Evolutionary conservation across 768 basidiomycete species (phyloP).

Genomic region (Xerocomus spinulosus): DNA sequence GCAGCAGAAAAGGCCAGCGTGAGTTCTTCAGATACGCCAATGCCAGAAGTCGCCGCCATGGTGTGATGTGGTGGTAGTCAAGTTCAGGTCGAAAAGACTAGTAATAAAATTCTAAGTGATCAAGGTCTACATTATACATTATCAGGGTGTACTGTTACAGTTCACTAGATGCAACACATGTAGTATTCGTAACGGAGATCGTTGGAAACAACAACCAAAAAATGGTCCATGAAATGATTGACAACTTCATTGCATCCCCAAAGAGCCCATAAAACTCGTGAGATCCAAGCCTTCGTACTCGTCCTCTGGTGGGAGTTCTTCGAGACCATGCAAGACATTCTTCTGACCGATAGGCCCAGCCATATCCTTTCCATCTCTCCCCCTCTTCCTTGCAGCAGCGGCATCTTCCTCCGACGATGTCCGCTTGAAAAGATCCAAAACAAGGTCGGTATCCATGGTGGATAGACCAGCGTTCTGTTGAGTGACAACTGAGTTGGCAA

Average conservation of each 20-base stretch:
- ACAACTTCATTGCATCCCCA: constrained; percentile 44
- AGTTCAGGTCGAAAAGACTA: too few species aligned
- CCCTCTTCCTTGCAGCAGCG: constrained; percentile 46
- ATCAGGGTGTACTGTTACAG: constrained; percentile 30
- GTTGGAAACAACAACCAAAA: constrained; percentile 12
- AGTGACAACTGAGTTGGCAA: constrained; percentile 93
- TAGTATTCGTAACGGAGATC: constrained; percentile 21
- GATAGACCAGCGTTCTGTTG: constrained; percentile 93
- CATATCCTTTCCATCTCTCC: constrained; percentile 50
- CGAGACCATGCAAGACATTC: constrained; percentile 82
- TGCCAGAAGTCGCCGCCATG: constrained; percentile 77
- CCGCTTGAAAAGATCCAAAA: constrained; percentile 86
- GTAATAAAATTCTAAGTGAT: constrained; percentile 15
- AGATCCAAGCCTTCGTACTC: constrained; percentile 89
- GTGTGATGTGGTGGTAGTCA: not conserved
- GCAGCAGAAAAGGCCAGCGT: constrained; percentile 54
- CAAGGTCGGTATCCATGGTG: constrained; percentile 97
- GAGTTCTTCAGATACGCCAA: constrained; percentile 58
- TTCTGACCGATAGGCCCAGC: constrained; percentile 66
- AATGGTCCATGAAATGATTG: constrained; percentile 17
- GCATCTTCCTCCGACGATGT: constrained; percentile 76
- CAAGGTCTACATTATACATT: constrained; percentile 32
- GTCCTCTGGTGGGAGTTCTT: constrained; percentile 87
- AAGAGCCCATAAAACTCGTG: constrained; percentile 83
- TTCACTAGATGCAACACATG: constrained; percentile 33